Base-by-base conservation (phyloP, 768 basidiomycete genomes). In the Suillus plorans region DNA sequence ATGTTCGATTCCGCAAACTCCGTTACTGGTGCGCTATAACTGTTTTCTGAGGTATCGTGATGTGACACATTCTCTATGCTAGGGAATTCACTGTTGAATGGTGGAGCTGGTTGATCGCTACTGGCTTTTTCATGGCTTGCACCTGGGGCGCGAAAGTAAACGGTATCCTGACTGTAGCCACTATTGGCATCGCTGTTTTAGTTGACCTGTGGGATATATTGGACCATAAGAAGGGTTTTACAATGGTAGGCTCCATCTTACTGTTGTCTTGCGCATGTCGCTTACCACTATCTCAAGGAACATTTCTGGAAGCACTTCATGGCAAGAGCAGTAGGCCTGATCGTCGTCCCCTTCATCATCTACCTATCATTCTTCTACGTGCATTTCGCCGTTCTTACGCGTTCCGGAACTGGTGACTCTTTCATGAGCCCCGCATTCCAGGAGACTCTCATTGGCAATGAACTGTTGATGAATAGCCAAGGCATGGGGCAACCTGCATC, bases 401-500 rank as follows among this genome's bases (percentile, higher is more conserved):
- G 89, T 68, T 95, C 95, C 13, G 97, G 97, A 31, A 85, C 95
- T 39, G 97, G 97, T 6, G 97, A 99, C 72, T 82, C 84, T 45
- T 99, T 99, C 81, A 99, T 99, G 97, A 95, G 92, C 74, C 96
- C 97, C 7, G 89, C 89, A 5, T 99, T 99, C 87, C 97, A 99
- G 78, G 95, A 99, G 79, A 97, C 95, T 20, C 81, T 99, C 60
- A 77, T 82, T 25, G 95, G 95, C 37, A 99, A 97, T 69, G 95
- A 99, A 72, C 82, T 99, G 77, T 78, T 98, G 63, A 74, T 98
- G 67, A 94, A 94, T 72, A 92, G 94, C 68, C 91, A 96, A 80
- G 97, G 97, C 95, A 69, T 63, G 82, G 9, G 20, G 20, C 50
- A 59, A 13, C 44, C n/a, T 28, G 60, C n/a, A 57, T 31, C 13